These are phyloP conservation scores for Pleurostoma richardsiae DNA, from an alignment of 2,329 filamentous ascomycete species.

Conservation along the genomic window DNA sequence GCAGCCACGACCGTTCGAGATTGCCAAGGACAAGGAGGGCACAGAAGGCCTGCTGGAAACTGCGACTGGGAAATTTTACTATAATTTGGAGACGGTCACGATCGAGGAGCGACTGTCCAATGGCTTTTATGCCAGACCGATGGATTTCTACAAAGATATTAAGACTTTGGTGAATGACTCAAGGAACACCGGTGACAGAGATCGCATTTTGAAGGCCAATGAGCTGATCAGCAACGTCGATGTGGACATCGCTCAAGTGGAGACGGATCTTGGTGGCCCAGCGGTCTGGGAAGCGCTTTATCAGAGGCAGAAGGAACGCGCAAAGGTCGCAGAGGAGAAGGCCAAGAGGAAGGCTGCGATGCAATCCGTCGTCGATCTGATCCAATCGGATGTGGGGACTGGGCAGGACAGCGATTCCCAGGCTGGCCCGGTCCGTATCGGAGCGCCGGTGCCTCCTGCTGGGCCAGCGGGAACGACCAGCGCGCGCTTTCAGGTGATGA, in stretches of 20 bases:
- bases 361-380: slow-evolving; percentile 46
- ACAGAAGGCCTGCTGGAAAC: slow-evolving; percentile 72
- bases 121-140: slow-evolving; percentile 87
- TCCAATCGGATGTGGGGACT: slow-evolving; percentile 44
- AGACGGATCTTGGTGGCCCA: slow-evolving; percentile 55
- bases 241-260: slow-evolving; percentile 80
- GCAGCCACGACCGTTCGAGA: slow-evolving; percentile 68
- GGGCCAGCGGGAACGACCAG: slow-evolving; percentile 34
- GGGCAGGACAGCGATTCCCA: slow-evolving; percentile 49
- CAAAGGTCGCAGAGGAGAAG: slow-evolving; percentile 54
- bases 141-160: slow-evolving; percentile 86
- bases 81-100: slow-evolving; percentile 87
- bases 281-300: slow-evolving; percentile 78
- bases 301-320: slow-evolving; percentile 63
- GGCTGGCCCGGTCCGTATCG: slow-evolving; percentile 51
- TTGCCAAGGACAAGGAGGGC: slow-evolving; percentile 73
- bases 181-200: slow-evolving; percentile 74
- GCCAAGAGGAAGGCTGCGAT: slow-evolving; percentile 57
- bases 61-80: slow-evolving; percentile 78
- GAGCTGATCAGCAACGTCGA: slow-evolving; percentile 92
- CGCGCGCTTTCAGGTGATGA: slow-evolving; percentile 51
- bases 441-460: slow-evolving; percentile 55
- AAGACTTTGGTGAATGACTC: slow-evolving; percentile 81
- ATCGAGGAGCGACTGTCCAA: slow-evolving; percentile 97
- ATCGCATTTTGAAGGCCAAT: slow-evolving; percentile 79